These are phyloP conservation scores for Hylodesmum podocarpum DNA, from an alignment of 306 rosid species.

Conservation along the genomic window DNA sequence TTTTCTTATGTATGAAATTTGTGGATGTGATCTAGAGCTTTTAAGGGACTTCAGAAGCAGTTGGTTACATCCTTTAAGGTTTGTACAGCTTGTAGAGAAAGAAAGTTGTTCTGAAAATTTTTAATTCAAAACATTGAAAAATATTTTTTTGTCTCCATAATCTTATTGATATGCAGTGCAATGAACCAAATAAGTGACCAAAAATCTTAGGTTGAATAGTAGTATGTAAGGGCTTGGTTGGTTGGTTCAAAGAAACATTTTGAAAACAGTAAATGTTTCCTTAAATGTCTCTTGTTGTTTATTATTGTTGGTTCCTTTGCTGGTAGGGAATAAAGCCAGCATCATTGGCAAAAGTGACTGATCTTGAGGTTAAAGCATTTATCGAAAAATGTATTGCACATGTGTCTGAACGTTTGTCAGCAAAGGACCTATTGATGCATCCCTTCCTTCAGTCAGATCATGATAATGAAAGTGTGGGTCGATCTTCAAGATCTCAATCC, in stretches of 20 bases:
- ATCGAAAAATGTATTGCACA: constrained; percentile 82
- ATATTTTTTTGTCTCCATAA: background rate
- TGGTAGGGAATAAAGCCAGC: constrained; percentile 94
- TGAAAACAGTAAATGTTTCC: background rate
- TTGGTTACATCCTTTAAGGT: background rate
- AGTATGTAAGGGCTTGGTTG: background rate
- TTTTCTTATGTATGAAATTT: constrained; percentile 13
- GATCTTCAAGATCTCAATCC: constrained; percentile 36
- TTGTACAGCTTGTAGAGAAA: background rate
- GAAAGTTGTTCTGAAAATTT: background rate
- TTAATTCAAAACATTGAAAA: background rate
- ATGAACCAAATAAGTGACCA: constrained; percentile 17
- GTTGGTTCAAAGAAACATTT: background rate
- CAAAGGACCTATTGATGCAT: constrained; percentile 79
- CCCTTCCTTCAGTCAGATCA: constrained; percentile 75
- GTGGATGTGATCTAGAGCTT: constrained; percentile 3
- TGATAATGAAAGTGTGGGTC: constrained; percentile 52
- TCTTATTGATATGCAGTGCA: constrained; percentile 19
- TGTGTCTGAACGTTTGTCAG: constrained; percentile 79
- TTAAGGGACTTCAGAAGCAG: background rate
- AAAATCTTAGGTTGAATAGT: constrained; percentile 20
- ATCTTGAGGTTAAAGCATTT: constrained; percentile 69
- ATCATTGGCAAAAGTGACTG: constrained; percentile 74
- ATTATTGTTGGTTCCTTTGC: constrained; percentile 26
- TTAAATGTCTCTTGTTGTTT: constrained; percentile 3